These are phyloP conservation scores for Sphaerobolus stellatus DNA, from an alignment of 1,284 basidiomycete species.

Conservation along the genomic window DNA sequence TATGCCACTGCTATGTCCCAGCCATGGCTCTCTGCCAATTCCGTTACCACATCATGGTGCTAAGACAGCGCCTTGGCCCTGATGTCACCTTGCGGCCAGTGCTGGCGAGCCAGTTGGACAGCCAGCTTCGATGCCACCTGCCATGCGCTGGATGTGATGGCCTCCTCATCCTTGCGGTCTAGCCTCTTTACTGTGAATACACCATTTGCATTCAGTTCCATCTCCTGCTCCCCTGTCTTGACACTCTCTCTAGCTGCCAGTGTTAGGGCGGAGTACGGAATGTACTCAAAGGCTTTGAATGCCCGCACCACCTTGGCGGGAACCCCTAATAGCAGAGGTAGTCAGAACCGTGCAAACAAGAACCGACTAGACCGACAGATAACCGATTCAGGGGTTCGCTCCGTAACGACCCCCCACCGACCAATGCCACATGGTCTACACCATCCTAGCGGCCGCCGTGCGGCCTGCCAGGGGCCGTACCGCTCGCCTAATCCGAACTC, in stretches of 20 bases:
- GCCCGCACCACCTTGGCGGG: constrained; percentile 20
- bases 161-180: constrained; percentile 13
- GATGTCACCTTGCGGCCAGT: background rate
- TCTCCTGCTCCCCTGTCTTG: constrained; percentile 17
- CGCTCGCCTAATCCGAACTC: no score
- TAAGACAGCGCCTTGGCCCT: background rate
- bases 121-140: background rate
- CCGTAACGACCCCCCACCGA: no score
- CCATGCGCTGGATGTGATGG: constrained; percentile 14
- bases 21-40: constrained; percentile 11
- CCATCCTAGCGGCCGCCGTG: no score
- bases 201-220: constrained; percentile 16
- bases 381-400: no score
- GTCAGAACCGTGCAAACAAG: no score
- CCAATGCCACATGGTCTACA: no score
- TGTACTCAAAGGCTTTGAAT: constrained; percentile 17
- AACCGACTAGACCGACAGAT: no score
- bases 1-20: constrained; percentile 28
- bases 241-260: constrained; percentile 12
- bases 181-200: constrained; percentile 14
- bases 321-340: constrained; percentile 17
- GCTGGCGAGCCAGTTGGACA: background rate
- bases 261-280: constrained; percentile 21
- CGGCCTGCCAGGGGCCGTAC: no score
- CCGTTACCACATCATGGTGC: constrained; percentile 19